Evolutionary conservation across 768 basidiomycete genomes (phyloP).

Genomic region (Asterophora lycoperdoides): DNA sequence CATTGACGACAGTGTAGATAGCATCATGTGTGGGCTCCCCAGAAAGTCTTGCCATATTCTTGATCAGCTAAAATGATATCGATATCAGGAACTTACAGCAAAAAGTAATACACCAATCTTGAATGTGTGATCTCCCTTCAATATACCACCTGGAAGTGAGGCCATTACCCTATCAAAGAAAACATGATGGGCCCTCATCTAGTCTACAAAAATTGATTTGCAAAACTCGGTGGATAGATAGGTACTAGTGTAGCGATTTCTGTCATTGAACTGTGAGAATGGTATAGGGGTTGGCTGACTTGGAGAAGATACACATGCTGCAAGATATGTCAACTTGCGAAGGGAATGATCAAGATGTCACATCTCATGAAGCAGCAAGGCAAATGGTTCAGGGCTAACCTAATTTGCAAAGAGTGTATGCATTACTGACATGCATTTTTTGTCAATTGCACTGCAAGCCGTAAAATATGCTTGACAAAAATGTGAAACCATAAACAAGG

Average conservation of each 20-base stretch:
- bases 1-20: slow-evolving; percentile 3
- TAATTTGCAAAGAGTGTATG: not conserved
- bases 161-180: slow-evolving; percentile 1
- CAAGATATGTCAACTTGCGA: not conserved
- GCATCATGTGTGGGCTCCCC: slow-evolving; percentile 1
- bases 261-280: slow-evolving; percentile 2
- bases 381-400: not conserved
- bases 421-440: not conserved
- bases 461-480: not conserved
- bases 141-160: not conserved
- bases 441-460: not conserved
- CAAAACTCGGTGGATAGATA: not conserved
- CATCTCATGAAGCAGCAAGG: not conserved
- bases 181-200: slow-evolving; percentile 1
- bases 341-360: not conserved
- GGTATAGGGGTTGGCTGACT: not conserved
- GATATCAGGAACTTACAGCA: not conserved
- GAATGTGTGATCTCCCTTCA: slow-evolving; percentile 8
- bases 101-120: not conserved
- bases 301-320: not conserved
- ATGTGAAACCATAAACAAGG: too few species aligned
- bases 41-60: not conserved
- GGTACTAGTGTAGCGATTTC: not conserved
- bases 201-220: slow-evolving; percentile 1
- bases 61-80: not conserved